A percentile compares a stretch with the other conserved stretches of the same genome.
Evolutionary conservation across 805 yeast genomes (phyloP).

Genomic region (Saccharomycopsis lassenensis): DNA sequence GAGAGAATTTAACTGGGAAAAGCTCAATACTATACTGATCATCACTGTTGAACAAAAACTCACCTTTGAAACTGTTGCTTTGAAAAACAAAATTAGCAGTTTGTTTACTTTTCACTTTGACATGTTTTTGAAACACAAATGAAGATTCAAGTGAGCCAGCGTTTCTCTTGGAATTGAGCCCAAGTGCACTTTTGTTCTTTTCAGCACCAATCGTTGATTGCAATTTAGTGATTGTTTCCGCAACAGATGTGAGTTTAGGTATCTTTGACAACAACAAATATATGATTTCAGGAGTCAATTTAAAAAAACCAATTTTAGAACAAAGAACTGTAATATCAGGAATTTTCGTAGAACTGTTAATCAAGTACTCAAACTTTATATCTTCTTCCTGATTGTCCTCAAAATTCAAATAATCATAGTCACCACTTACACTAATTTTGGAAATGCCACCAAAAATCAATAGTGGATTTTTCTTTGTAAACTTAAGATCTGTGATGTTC

Average conservation of each 20-base stretch:
- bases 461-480: slow-evolving; percentile 33
- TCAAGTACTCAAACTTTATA: slow-evolving; percentile 38
- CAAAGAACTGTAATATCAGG: slow-evolving; percentile 31
- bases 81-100: slow-evolving; percentile 9
- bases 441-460: slow-evolving; percentile 39
- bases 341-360: slow-evolving; percentile 15
- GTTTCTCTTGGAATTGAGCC: neutral
- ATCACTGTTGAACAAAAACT: neutral
- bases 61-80: slow-evolving; percentile 3
- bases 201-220: slow-evolving; percentile 19
- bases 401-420: slow-evolving; percentile 21
- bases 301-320: slow-evolving; percentile 30
- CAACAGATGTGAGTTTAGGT: slow-evolving; percentile 13
- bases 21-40: no score
- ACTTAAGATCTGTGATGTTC: slow-evolving; percentile 23
- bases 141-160: slow-evolving; percentile 10
- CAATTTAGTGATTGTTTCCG: slow-evolving; percentile 19
- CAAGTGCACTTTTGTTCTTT: slow-evolving; percentile 8
- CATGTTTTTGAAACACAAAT: slow-evolving; percentile 7
- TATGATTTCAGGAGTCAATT: slow-evolving; percentile 17
- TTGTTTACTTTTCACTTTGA: neutral
- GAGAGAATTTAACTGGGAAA: no score
- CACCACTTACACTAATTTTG: slow-evolving; percentile 23
- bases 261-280: slow-evolving; percentile 7
- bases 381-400: slow-evolving; percentile 33